A percentile compares a stretch with the other conserved stretches of the same genome.
Conservation (phyloP, 2,329 filamentous ascomycete species). For the Chaetomium sp. region DNA sequence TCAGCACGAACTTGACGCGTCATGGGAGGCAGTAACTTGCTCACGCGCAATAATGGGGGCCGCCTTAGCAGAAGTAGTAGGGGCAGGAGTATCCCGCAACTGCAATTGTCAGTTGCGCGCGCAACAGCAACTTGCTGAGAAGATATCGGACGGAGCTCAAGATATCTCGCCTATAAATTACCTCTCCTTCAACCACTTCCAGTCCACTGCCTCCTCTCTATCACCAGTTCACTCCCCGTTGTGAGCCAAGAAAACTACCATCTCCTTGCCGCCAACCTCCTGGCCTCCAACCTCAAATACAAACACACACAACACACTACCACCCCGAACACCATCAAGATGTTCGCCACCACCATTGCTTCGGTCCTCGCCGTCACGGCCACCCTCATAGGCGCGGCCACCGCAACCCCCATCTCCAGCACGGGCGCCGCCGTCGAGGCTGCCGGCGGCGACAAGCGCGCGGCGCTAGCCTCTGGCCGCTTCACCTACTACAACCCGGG, state of each 20-base stretch:
- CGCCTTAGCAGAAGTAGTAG: too few species aligned
- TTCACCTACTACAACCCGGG: constrained; percentile 65
- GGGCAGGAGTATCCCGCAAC: neutral
- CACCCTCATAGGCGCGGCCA: constrained; percentile 1
- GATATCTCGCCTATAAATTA: neutral
- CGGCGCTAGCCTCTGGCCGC: constrained; percentile 49
- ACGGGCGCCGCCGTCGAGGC: too few species aligned
- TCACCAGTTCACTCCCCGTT: neutral
- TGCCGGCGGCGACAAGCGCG: neutral
- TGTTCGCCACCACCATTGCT: constrained; percentile 6
- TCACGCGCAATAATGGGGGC: neutral
- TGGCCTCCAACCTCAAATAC: neutral
- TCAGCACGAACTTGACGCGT: neutral
- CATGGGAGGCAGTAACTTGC: neutral
- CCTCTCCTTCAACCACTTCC: neutral
- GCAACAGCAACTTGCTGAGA: neutral
- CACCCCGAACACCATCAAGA: neutral
- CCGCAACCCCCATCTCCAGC: neutral
- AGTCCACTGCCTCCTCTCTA: neutral
- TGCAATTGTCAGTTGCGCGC: neutral
- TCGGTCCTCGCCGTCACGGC: neutral
- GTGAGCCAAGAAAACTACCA: neutral
- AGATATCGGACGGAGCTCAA: neutral
- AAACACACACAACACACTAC: neutral
- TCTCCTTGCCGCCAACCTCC: neutral